Base-by-base conservation (phyloP, 2,329 filamentous ascomycete species). In the Stachybotrys chartarum region DNA sequence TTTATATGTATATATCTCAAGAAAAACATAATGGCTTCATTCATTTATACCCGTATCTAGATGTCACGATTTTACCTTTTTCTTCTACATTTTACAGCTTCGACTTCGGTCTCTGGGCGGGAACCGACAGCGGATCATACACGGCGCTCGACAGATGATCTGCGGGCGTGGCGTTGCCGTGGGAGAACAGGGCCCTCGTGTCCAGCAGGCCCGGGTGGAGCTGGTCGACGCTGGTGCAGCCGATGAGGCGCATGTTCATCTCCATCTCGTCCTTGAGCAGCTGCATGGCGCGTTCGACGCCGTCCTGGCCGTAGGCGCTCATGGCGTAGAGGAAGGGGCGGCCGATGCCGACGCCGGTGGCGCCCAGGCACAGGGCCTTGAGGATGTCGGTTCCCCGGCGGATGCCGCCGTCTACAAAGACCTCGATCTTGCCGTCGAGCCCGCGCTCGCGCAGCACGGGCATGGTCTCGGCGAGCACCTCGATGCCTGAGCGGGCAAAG, bases 211-310 rank as follows among this genome's bases (percentile, higher is more conserved):
- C 85, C 0, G 92, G 87, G 59, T 88, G 90, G 59, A 99, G 75
- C 63, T 99, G 85, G 42, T 85, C 84, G 35, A 99, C 72, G 57
- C 74, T 85, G 18, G 80, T 82, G 57, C 85, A 89, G 10, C 94
- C 94, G 63, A 99, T 91, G 59, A 99, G 76, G 7, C 94, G 84
- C 94, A 99, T 97, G 68, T 93, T 94, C 93, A 97, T 97, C 76
- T 95, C 91, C 83, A 99, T 90, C 80, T 99, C 94, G 66, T 97
- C 94, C 75, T 90, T 91, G 63, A 96, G 80, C 56, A 96, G 76
- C 72, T 91, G 88, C 88, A 97, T 96, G 35, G 94, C 94, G 39
- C 90, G 83, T 67, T 95, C 90, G 18, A 97, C 93, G 60, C 94
- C 94, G 3, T 86, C 79, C 57, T 90, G 75, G 1, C 94, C 94